Conservation (phyloP, 805 yeast species). For the Metschnikowia similis region DNA sequence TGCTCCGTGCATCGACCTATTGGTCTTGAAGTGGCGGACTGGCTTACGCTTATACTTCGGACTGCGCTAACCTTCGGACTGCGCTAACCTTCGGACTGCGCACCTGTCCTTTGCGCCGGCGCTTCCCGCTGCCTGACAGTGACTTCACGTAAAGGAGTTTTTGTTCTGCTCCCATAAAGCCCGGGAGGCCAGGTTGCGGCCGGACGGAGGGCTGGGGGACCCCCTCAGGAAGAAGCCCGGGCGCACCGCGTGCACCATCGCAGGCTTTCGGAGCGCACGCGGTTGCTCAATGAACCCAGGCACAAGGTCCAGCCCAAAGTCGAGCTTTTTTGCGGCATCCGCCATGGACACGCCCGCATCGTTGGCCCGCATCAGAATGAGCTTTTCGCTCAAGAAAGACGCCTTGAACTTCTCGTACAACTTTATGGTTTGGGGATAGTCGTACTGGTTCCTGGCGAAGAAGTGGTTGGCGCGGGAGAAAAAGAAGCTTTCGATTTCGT, state of each 20-base stretch:
- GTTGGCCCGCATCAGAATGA: conserved; percentile 22
- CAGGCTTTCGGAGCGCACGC: not conserved
- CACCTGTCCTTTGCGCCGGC: too few species aligned
- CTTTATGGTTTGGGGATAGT: conserved; percentile 41
- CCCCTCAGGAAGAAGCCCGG: not conserved
- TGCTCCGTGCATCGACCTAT: too few species aligned
- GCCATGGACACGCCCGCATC: not conserved
- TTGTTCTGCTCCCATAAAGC: conserved; percentile 1
- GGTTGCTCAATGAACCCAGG: not conserved
- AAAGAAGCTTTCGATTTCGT: conserved; percentile 38
- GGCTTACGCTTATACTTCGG: too few species aligned
- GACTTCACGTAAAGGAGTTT: conserved; percentile 14
- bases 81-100: too few species aligned
- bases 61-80: too few species aligned
- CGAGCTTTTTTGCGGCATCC: not conserved
- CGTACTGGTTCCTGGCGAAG: conserved; percentile 37
- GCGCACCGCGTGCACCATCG: not conserved
- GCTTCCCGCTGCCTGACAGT: too few species aligned
- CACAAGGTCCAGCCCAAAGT: not conserved
- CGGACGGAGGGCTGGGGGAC: not conserved
- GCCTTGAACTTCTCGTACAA: conserved; percentile 41
- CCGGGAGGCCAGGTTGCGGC: not conserved
- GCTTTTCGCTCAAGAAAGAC: conserved; percentile 39
- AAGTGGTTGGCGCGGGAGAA: conserved; percentile 40
- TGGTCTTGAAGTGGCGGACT: too few species aligned